These are phyloP conservation scores for Tolypocladium sp. DNA, from an alignment of 2,329 filamentous ascomycete species.

Conservation along the genomic window DNA sequence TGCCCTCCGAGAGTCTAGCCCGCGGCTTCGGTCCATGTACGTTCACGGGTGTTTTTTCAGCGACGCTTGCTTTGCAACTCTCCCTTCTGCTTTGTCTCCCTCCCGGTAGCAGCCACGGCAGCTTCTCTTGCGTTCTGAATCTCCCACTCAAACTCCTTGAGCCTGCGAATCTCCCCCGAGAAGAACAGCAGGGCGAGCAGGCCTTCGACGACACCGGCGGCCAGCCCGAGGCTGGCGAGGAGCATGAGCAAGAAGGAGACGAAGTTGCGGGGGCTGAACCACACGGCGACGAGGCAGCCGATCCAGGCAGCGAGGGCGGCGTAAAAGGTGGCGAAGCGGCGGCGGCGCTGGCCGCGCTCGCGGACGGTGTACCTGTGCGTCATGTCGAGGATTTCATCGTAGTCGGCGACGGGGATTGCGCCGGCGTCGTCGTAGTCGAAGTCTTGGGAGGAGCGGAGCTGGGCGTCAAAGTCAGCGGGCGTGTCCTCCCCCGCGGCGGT, in stretches of 20 bases:
- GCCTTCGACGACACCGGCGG: conserved; percentile 71
- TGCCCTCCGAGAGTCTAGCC: not conserved
- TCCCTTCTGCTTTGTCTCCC: not conserved
- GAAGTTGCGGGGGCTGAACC: conserved; percentile 73
- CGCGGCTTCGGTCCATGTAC: too few relatives aligned
- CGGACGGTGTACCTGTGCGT: conserved; percentile 59
- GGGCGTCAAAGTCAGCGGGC: conserved; percentile 17
- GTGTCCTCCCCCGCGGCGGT: conserved; percentile 8
- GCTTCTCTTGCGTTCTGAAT: conserved; percentile 56
- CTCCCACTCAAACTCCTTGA: conserved; percentile 94
- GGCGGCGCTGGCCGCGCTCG: conserved; percentile 61
- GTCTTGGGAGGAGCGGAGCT: conserved; percentile 16
- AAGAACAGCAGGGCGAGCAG: conserved; percentile 84
- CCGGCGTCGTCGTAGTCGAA: conserved; percentile 9
- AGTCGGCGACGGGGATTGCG: conserved; percentile 18
- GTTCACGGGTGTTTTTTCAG: not conserved
- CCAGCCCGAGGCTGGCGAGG: conserved; percentile 67
- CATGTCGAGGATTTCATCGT: conserved; percentile 63
- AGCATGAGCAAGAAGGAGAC: conserved; percentile 75
- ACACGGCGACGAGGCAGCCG: conserved; percentile 70
- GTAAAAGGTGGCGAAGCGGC: conserved; percentile 67
- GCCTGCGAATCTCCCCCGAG: conserved; percentile 67
- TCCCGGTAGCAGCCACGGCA: conserved; percentile 19
- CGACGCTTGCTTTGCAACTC: not conserved
- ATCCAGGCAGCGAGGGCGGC: conserved; percentile 57